phyloP scores from a whole-genome alignment of 2,329 filamentous ascomycete species.

The Claviceps purpurea region DNA sequence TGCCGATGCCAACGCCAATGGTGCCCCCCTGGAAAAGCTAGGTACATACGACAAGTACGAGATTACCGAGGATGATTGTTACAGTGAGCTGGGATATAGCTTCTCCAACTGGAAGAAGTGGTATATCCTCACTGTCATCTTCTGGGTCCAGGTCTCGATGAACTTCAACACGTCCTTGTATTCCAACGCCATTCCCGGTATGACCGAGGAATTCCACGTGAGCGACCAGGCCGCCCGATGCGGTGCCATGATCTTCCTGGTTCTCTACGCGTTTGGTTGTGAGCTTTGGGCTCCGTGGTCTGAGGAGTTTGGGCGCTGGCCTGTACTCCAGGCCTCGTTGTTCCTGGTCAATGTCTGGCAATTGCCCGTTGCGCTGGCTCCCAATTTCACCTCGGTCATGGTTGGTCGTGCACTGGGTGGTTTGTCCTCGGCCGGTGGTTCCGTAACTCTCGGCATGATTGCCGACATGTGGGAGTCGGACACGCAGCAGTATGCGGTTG shows the following conservation, averaged over 20 bases:
- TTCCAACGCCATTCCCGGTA: slow-evolving; percentile 53
- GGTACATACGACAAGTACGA: slow-evolving; percentile 29
- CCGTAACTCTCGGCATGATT: slow-evolving; percentile 62
- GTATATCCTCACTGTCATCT: slow-evolving; percentile 60
- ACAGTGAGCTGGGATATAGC: slow-evolving; percentile 49
- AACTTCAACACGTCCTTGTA: slow-evolving; percentile 68
- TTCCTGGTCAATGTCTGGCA: slow-evolving; percentile 69
- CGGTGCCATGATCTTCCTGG: slow-evolving; percentile 66
- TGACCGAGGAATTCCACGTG: slow-evolving; percentile 53
- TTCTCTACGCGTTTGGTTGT: slow-evolving; percentile 73
- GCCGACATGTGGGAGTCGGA: slow-evolving; percentile 62
- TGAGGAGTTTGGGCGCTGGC: slow-evolving; percentile 68
- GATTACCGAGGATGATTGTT: slow-evolving; percentile 46
- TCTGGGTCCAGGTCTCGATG: slow-evolving; percentile 63
- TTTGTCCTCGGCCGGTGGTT: slow-evolving; percentile 58
- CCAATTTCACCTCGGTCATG: slow-evolving; percentile 58
- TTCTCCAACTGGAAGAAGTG: slow-evolving; percentile 54
- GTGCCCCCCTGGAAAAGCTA: slow-evolving; percentile 19
- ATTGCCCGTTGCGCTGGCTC: slow-evolving; percentile 56
- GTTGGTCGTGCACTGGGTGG: slow-evolving; percentile 59
- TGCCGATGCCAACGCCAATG: slow-evolving; percentile 19
- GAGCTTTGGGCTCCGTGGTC: slow-evolving; percentile 83
- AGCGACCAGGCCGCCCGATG: slow-evolving; percentile 55
- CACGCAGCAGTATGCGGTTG: slow-evolving; percentile 61
- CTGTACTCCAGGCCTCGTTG: slow-evolving; percentile 59